Conservation (phyloP, 345 rosid genomes). For the Anacardium occidentale region DNA sequence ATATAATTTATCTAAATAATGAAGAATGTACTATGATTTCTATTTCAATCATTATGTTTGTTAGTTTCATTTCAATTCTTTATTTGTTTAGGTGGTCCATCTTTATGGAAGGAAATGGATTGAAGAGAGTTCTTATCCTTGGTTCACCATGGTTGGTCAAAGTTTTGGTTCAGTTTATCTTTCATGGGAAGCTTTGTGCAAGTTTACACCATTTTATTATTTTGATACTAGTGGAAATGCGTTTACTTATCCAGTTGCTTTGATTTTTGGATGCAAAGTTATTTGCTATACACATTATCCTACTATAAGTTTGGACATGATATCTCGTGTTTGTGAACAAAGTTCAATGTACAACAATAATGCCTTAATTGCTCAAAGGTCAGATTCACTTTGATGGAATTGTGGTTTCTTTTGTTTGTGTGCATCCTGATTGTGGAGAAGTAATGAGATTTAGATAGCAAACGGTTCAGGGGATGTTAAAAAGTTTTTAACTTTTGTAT, state of each 20-base stretch:
- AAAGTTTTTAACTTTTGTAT: too few species aligned
- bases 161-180: conserved; percentile 90
- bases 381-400: conserved; percentile 4
- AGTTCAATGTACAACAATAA: conserved; percentile 83
- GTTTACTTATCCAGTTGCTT: conserved; percentile 84
- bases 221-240: conserved; percentile 93
- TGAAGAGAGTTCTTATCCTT: conserved; percentile 80
- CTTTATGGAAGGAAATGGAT: conserved; percentile 73
- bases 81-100: conserved; percentile 70
- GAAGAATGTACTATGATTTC: background rate
- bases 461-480: background rate
- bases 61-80: background rate
- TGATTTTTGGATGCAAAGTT: conserved; percentile 95
- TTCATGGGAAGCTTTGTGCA: conserved; percentile 83
- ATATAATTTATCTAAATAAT: background rate
- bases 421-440: background rate
- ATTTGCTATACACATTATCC: conserved; percentile 94
- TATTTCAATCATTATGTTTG: background rate
- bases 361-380: conserved; percentile 73
- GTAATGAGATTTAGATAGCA: background rate
- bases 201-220: conserved; percentile 66
- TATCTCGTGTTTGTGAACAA: conserved; percentile 71
- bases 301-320: conserved; percentile 88
- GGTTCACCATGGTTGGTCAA: conserved; percentile 93
- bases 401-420: background rate